Percentiles rank a stretch among this genome's conserved stretches.
These are phyloP conservation scores for Astrocystis sublimbata DNA, from an alignment of 495 filamentous ascomycete species.

Conservation along the genomic window DNA sequence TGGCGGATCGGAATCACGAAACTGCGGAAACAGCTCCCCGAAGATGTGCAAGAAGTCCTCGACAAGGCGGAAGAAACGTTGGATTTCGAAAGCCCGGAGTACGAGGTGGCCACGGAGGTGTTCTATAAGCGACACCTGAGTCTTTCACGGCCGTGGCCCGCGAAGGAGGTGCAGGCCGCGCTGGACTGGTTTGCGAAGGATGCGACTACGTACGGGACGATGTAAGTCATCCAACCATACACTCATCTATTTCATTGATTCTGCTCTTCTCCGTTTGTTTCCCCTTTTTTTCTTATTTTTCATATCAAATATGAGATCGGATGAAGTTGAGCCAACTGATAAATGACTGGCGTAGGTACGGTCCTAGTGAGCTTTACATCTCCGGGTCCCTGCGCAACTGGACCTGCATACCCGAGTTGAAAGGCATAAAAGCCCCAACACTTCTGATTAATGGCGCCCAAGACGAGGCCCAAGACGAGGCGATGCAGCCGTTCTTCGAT, in stretches of 20 bases:
- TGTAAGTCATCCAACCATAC: conserved; percentile 28
- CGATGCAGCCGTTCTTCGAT: conserved; percentile 47
- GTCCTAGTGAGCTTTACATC: conserved; percentile 23
- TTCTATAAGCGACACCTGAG: conserved; percentile 48
- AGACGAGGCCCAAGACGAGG: conserved; percentile 50
- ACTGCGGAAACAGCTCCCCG: conserved; percentile 20
- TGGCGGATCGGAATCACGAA: conserved; percentile 18
- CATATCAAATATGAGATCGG: too few relatives aligned
- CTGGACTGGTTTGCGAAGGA: conserved; percentile 36
- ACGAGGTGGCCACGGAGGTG: conserved; percentile 43
- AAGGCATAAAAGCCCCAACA: conserved; percentile 41
- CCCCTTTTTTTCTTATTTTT: too few relatives aligned
- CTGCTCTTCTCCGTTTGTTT: too few relatives aligned
- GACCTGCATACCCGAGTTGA: conserved; percentile 27
- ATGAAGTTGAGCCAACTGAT: not conserved
- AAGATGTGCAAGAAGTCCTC: conserved; percentile 22
- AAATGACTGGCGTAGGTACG: conserved; percentile 14
- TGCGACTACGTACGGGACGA: conserved; percentile 46
- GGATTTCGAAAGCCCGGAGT: conserved; percentile 43
- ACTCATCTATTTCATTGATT: not conserved
- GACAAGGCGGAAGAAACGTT: conserved; percentile 23
- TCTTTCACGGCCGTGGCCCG: conserved; percentile 39
- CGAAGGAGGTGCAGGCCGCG: conserved; percentile 25
- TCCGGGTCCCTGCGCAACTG: conserved; percentile 20
- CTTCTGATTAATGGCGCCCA: conserved; percentile 53